Conservation (phyloP, 768 basidiomycete species). For the Amanita jacksonii region DNA sequence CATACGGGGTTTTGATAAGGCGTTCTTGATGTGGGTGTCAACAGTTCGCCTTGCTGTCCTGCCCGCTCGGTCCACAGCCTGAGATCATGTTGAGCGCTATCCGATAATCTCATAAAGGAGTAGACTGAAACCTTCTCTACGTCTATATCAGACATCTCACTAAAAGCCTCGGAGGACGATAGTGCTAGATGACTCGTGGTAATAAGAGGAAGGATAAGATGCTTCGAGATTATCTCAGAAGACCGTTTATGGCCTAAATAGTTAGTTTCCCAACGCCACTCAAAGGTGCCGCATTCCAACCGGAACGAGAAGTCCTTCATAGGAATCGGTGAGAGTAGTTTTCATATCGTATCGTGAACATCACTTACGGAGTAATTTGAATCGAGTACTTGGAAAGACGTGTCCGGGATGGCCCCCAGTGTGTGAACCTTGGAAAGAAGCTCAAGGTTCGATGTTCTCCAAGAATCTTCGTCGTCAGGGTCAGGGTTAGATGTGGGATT, state of each 20-base stretch:
- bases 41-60: constrained; percentile 57
- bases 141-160: constrained; percentile 45
- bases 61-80: constrained; percentile 65
- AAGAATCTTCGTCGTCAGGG: constrained; percentile 45
- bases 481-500: constrained; percentile 32
- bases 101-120: background rate
- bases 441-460: constrained; percentile 47
- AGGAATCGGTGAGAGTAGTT: background rate
- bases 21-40: constrained; percentile 67
- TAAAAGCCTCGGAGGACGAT: constrained; percentile 46
- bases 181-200: constrained; percentile 62
- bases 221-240: constrained; percentile 67
- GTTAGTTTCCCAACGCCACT: constrained; percentile 76
- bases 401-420: constrained; percentile 46
- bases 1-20: constrained; percentile 56
- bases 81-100: constrained; percentile 7
- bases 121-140: constrained; percentile 51
- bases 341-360: constrained; percentile 1
- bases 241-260: constrained; percentile 53
- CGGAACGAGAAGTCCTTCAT: constrained; percentile 58
- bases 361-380: constrained; percentile 50
- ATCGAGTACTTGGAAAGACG: constrained; percentile 49
- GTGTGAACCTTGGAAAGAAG: constrained; percentile 52
- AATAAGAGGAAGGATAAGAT: constrained; percentile 70
- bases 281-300: constrained; percentile 48